Conservation (phyloP, 352 stramenopile species). For the Bremia lactucae region DNA sequence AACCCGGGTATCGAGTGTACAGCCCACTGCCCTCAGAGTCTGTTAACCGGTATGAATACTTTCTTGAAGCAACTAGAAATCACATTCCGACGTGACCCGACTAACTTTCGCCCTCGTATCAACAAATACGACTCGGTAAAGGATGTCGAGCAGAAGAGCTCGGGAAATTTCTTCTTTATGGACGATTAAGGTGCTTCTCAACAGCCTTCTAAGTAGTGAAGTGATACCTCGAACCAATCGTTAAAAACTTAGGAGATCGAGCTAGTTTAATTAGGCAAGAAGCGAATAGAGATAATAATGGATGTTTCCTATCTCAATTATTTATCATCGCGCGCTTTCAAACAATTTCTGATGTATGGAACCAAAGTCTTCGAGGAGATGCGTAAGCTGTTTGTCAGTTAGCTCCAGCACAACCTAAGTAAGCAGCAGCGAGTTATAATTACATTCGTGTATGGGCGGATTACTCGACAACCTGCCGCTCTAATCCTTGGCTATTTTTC, state of each 20-base stretch:
- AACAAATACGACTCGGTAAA: slow-evolving; percentile 95
- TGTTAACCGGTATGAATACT: slow-evolving; percentile 98
- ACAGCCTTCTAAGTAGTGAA: too few species aligned
- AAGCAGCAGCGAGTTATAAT: too few species aligned
- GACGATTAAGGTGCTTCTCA: slow-evolving; percentile 90
- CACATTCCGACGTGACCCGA: slow-evolving; percentile 98
- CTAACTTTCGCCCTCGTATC: slow-evolving; percentile 97
- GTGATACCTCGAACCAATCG: slow-evolving; percentile 1
- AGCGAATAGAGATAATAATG: slow-evolving; percentile 28
- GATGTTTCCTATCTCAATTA: too few species aligned
- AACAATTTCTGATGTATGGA: slow-evolving; percentile 24
- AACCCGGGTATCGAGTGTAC: slow-evolving; percentile 96
- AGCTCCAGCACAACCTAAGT: slow-evolving; percentile 41
- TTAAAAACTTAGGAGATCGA: slow-evolving; percentile 2
- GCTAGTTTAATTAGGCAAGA: background rate
- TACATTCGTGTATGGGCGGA: too few species aligned
- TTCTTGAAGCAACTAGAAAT: slow-evolving; percentile 99
- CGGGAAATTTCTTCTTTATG: slow-evolving; percentile 98
- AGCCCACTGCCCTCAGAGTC: slow-evolving; percentile 88
- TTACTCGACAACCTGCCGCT: slow-evolving; percentile 21
- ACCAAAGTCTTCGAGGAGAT: slow-evolving; percentile 30
- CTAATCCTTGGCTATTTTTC: slow-evolving; percentile 12
- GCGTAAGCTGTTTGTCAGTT: slow-evolving; percentile 24
- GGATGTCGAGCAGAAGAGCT: slow-evolving; percentile 95
- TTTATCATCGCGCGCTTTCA: too few species aligned